Conservation (phyloP, 2,329 filamentous ascomycete genomes). For the Xenoacremonium recifei region DNA sequence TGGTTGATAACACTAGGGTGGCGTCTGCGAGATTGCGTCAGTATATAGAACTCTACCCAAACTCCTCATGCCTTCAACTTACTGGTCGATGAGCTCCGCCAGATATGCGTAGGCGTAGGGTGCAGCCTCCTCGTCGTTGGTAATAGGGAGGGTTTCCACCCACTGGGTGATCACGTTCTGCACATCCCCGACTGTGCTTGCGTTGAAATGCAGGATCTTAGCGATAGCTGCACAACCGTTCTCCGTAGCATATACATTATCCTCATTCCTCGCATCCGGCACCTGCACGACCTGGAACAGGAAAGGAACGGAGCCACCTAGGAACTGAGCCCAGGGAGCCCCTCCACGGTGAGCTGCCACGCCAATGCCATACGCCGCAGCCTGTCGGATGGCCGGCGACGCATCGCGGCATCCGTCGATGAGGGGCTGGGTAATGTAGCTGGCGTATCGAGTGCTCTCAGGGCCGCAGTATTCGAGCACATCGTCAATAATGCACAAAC, state of each 20-base stretch:
- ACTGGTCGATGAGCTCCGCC: conserved; percentile 90
- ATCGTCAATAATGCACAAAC: conserved; percentile 98
- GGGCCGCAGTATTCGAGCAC: conserved; percentile 95
- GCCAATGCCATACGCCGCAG: conserved; percentile 92
- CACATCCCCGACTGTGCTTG: conserved; percentile 69
- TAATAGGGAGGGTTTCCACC: conserved; percentile 87
- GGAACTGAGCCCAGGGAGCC: conserved; percentile 81
- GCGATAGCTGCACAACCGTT: conserved; percentile 96
- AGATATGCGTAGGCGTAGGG: conserved; percentile 95
- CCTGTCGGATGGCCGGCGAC: conserved; percentile 90
- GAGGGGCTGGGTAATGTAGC: conserved; percentile 83
- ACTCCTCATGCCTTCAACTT: conserved; percentile 44
- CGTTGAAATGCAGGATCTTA: conserved; percentile 92
- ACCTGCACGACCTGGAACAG: conserved; percentile 84
- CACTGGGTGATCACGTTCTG: conserved; percentile 79
- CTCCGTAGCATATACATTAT: conserved; percentile 95
- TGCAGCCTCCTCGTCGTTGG: conserved; percentile 94
- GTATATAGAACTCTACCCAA: conserved; percentile 12
- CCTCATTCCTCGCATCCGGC: conserved; percentile 79
- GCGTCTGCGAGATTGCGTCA: conserved; percentile 58
- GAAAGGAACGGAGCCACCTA: conserved; percentile 73
- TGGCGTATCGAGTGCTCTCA: conserved; percentile 82
- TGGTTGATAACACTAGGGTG: conserved; percentile 78
- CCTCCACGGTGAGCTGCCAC: conserved; percentile 94
- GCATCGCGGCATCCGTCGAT: conserved; percentile 82